Percentiles rank a stretch among this genome's conserved stretches.
These are phyloP conservation scores for Lentinus brumalis DNA, from an alignment of 768 basidiomycete species.

Conservation along the genomic window DNA sequence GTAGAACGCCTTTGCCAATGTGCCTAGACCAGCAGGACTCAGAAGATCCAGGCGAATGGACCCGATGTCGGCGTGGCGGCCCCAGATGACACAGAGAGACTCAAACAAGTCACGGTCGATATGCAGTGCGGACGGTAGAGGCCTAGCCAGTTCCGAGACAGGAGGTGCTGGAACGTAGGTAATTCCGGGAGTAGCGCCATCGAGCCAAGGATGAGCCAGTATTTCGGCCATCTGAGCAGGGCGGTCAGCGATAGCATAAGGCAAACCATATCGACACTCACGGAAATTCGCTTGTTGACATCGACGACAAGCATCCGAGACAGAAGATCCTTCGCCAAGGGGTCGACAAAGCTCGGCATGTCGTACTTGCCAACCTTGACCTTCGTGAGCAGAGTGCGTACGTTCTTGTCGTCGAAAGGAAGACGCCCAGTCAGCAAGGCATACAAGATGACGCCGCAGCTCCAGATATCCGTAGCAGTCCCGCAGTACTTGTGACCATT, in stretches of 20 bases:
- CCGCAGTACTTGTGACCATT: constrained; percentile 88
- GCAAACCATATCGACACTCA: constrained; percentile 37
- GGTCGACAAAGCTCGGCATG: constrained; percentile 79
- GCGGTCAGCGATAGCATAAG: constrained; percentile 1
- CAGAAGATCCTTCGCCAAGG: constrained; percentile 83
- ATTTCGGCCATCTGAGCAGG: constrained; percentile 78
- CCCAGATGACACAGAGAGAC: constrained; percentile 84
- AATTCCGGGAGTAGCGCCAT: constrained; percentile 51
- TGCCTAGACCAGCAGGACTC: constrained; percentile 67
- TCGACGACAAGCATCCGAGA: constrained; percentile 88
- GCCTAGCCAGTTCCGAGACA: constrained; percentile 58
- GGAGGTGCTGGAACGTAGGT: constrained; percentile 43
- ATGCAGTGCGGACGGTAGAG: constrained; percentile 64
- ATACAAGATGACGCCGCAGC: constrained; percentile 91
- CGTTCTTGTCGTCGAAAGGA: constrained; percentile 93
- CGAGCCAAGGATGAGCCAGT: constrained; percentile 82
- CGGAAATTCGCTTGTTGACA: constrained; percentile 76
- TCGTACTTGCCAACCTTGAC: constrained; percentile 87
- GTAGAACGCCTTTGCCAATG: constrained; percentile 87
- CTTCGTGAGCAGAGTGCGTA: constrained; percentile 73
- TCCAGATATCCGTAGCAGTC: constrained; percentile 93
- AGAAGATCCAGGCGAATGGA: constrained; percentile 67
- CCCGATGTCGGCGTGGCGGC: constrained; percentile 63
- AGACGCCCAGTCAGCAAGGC: constrained; percentile 88
- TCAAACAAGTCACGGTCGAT: constrained; percentile 79